Evolutionary conservation across 2,329 filamentous ascomycete genomes (phyloP).

Genomic region (Paecilomyces dactylethromorphus): DNA sequence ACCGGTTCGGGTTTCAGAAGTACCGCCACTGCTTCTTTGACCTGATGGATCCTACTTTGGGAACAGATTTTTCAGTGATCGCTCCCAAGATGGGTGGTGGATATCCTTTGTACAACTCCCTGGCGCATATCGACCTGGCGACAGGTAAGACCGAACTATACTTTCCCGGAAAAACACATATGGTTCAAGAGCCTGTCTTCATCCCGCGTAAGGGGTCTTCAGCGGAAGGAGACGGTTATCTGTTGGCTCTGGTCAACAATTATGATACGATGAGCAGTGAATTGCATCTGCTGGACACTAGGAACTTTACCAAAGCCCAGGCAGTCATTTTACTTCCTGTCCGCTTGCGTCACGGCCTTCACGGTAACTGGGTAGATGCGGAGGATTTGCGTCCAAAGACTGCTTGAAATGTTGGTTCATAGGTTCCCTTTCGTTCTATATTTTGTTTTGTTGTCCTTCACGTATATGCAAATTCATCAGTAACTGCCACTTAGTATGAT

Average conservation of each 20-base stretch:
- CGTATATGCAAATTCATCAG: no score
- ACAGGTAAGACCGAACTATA: slow-evolving; percentile 36
- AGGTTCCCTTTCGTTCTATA: no score
- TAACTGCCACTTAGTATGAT: no score
- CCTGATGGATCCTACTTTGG: slow-evolving; percentile 36
- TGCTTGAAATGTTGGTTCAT: no score
- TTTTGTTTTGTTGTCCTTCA: no score
- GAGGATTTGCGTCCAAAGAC: neutral
- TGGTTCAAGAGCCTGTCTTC: slow-evolving; percentile 19
- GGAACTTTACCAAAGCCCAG: slow-evolving; percentile 1
- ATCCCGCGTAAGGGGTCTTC: slow-evolving; percentile 9
- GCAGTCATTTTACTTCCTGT: slow-evolving; percentile 1
- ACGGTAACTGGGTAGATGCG: slow-evolving; percentile 1
- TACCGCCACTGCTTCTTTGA: slow-evolving; percentile 36
- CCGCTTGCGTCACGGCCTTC: neutral
- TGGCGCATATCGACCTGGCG: slow-evolving; percentile 38
- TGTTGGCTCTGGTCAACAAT: slow-evolving; percentile 16
- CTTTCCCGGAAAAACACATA: slow-evolving; percentile 37
- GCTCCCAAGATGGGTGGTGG: slow-evolving; percentile 22
- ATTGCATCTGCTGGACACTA: slow-evolving; percentile 9
- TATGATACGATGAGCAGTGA: slow-evolving; percentile 16
- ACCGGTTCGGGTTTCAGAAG: slow-evolving; percentile 35
- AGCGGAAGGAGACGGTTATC: slow-evolving; percentile 15
- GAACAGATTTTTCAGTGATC: slow-evolving; percentile 22
- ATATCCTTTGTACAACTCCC: slow-evolving; percentile 38